These are phyloP conservation scores for Edaphochlamys debaryana DNA, from an alignment of 139 green algal species.

Conservation along the genomic window DNA sequence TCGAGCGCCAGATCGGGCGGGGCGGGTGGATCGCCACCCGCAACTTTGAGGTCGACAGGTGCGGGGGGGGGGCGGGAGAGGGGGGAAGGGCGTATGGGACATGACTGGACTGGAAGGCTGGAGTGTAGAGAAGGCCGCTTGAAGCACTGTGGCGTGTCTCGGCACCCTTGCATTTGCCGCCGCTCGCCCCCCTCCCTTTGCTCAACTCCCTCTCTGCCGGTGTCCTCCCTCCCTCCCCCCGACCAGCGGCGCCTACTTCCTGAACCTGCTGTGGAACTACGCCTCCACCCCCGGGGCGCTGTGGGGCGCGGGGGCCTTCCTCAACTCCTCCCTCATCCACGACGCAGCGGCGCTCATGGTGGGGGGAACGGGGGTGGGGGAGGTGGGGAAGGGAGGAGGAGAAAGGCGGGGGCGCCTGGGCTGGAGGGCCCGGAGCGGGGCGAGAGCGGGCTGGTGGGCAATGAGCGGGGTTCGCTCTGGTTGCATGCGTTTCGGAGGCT, in stretches of 20 bases:
- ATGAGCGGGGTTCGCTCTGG: no score
- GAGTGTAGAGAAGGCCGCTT: no score
- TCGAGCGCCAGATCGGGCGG: constrained; percentile 54
- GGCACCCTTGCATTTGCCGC: no score
- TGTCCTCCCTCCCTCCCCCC: not conserved
- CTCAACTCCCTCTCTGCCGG: not conserved
- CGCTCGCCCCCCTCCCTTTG: not conserved
- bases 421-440: no score
- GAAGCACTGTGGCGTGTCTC: no score
- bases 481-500: no score
- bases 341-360: constrained; percentile 56
- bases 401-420: no score
- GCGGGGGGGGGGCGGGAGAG: not conserved
- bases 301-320: constrained; percentile 15
- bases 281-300: constrained; percentile 34
- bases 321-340: constrained; percentile 49
- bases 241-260: constrained; percentile 61
- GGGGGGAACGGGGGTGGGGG: no score
- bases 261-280: constrained; percentile 75
- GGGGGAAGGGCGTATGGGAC: no score
- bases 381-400: no score
- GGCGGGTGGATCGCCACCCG: constrained; percentile 69
- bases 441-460: no score
- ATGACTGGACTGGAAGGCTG: no score
- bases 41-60: constrained; percentile 78